These are phyloP conservation scores for Cryphonectria carpinicola DNA, from an alignment of 2,329 filamentous ascomycete species.

Conservation along the genomic window DNA sequence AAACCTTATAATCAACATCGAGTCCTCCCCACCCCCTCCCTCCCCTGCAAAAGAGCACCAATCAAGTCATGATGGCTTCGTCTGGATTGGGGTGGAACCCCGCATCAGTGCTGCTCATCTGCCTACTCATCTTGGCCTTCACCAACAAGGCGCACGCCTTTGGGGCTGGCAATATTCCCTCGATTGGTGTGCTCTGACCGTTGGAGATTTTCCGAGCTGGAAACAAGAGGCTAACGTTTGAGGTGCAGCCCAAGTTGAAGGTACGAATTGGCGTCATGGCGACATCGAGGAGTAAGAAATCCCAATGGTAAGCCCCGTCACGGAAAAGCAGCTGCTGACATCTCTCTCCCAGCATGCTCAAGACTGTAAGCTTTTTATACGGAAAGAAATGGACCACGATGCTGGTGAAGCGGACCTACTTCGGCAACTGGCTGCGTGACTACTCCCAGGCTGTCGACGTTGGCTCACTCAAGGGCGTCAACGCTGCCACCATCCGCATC, in stretches of 20 bases:
- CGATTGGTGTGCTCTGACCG: constrained; percentile 45
- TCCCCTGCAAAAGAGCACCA: not conserved
- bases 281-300: constrained; percentile 41
- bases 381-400: constrained; percentile 85
- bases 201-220: not conserved
- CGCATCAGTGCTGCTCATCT: constrained; percentile 51
- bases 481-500: constrained; percentile 76
- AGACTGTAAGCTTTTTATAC: constrained; percentile 74
- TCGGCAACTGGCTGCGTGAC: constrained; percentile 86
- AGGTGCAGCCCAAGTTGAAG: constrained; percentile 58
- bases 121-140: constrained; percentile 58
- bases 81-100: constrained; percentile 51
- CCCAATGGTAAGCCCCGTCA: constrained; percentile 36
- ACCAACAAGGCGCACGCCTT: constrained; percentile 63
- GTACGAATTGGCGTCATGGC: constrained; percentile 72
- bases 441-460: constrained; percentile 86
- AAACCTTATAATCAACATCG: not conserved
- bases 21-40: not conserved
- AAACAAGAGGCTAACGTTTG: constrained; percentile 4
- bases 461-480: constrained; percentile 77
- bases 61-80: constrained; percentile 48
- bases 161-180: constrained; percentile 74
- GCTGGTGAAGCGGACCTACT: constrained; percentile 78
- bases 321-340: not conserved
- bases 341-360: constrained; percentile 84